Base-by-base conservation (phyloP, 345 rosid species). In the Salix exigua region DNA sequence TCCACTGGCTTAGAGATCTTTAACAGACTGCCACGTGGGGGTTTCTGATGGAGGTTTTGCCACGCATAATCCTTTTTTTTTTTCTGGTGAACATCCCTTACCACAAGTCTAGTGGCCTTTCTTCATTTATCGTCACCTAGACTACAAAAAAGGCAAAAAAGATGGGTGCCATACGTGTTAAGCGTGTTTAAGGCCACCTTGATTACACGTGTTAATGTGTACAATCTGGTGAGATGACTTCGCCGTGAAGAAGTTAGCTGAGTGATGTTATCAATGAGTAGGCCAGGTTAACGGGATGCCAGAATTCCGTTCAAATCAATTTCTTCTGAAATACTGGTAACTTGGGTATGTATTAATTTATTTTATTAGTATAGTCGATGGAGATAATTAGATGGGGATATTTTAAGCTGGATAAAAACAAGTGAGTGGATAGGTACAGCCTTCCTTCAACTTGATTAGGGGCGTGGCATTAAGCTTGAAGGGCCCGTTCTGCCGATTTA, bases 11-110 rank as follows among this genome's bases (percentile, higher is more conserved):
- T 71, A 14, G 62, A 64, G 75, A 64, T 63, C 25, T 35, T 76
- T 51, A 6, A 1, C 4, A 11, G 35, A 25, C 25, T 28, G 78
- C 69, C 83, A 84, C 81, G 80, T 80, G 85, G 83, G 67, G 6
- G 9, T 7, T 42, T 64, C 3, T 83, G 65, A 77, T 51, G 44
- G 37, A 19, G 1, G 26, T 23, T 30, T 9, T 30, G 81, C 81
- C 77, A 58, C 77, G 51, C 66, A n/a, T 37, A 26, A 14, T 61
- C 64, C 42, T 6, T 18, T 18, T 44, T 4, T 6, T 18, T 18
- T 44, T 4, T 1, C 17, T 42, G 19, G 4, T 19, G 23, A 42
- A 2, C 60, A 30, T 33, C 73, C 50, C 28, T 19, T 31, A 6
- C 28, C 30, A 66, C 50, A 72, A 48, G 63, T 66, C 61, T 2